These are phyloP conservation scores for Panicum virgatum DNA, from an alignment of 202 grass and related monocot species.

Conservation along the genomic window DNA sequence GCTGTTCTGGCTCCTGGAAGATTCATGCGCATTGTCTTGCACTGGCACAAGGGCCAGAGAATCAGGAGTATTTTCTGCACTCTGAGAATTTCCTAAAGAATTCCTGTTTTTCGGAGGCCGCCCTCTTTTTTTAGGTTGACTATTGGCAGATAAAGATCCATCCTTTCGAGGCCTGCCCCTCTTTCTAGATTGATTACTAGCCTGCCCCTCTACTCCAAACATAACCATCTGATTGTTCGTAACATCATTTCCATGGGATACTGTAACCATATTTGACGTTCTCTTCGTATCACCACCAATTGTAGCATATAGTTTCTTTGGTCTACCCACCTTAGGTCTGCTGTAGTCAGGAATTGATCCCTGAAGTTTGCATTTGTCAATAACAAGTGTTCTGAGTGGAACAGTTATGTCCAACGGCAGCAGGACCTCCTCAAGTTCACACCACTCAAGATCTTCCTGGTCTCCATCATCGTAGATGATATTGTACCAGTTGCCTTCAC, in stretches of 20 bases:
- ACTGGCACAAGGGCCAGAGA: no score
- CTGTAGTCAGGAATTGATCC: constrained; percentile 26
- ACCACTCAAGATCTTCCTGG: constrained; percentile 90
- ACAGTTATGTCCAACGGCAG: constrained; percentile 83
- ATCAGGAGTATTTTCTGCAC: neutral
- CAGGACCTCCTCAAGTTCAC: constrained; percentile 76
- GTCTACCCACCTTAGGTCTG: constrained; percentile 39
- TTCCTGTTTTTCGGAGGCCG: constrained; percentile 47
- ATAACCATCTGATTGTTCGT: constrained; percentile 34
- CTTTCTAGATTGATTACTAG: constrained; percentile 47
- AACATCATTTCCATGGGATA: constrained; percentile 18
- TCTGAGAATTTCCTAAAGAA: constrained; percentile 23
- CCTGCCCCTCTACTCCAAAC: constrained; percentile 10
- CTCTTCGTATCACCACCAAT: constrained; percentile 17
- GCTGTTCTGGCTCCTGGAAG: no score
- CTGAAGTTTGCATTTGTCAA: constrained; percentile 52
- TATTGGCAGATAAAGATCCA: constrained; percentile 6
- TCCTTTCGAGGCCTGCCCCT: constrained; percentile 55
- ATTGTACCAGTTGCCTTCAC: constrained; percentile 87
- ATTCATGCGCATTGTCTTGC: no score
- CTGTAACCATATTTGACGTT: constrained; percentile 24
- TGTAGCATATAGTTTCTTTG: constrained; percentile 48
- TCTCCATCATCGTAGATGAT: constrained; percentile 88
- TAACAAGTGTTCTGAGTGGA: constrained; percentile 79
- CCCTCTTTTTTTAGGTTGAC: constrained; percentile 48